phyloP scores from a whole-genome alignment of 1,284 basidiomycete genomes.

The Neonothopanus nambi region DNA sequence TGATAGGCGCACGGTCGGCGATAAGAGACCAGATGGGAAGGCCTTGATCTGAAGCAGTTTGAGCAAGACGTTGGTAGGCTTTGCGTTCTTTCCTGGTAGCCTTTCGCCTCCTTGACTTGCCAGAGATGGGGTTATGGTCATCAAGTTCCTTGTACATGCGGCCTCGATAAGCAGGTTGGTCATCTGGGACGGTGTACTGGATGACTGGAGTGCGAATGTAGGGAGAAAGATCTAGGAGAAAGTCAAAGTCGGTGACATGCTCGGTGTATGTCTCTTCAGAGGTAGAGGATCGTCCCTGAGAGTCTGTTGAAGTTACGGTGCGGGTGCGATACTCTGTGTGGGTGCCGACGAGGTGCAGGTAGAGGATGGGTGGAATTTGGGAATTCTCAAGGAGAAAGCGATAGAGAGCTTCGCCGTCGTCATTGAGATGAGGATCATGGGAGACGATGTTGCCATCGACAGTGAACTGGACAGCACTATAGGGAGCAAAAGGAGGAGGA shows the following conservation, averaged over 20 bases:
- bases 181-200: conserved; percentile 53
- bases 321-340: conserved; percentile 55
- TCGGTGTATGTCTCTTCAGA: conserved; percentile 50
- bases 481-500: conserved; percentile 63
- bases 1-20: no score
- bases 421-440: conserved; percentile 71
- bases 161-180: conserved; percentile 56
- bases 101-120: conserved; percentile 23
- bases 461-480: conserved; percentile 60
- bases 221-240: conserved; percentile 52
- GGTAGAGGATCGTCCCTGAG: conserved; percentile 30
- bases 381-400: conserved; percentile 68
- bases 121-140: conserved; percentile 21
- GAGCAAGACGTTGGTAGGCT: conserved; percentile 31
- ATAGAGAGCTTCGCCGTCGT: conserved; percentile 75
- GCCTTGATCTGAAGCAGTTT: conserved; percentile 33
- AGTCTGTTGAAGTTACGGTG: conserved; percentile 40
- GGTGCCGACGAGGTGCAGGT: conserved; percentile 55
- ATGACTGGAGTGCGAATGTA: conserved; percentile 36
- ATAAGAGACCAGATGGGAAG: conserved; percentile 44
- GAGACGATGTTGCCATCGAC: conserved; percentile 59
- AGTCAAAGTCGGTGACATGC: conserved; percentile 64
- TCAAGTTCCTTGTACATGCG: conserved; percentile 52
- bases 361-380: conserved; percentile 45
- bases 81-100: conserved; percentile 31